Percentiles rank a stretch among this genome's conserved stretches.
phyloP scores from a whole-genome alignment of 176 grass and related monocot genomes.

The Rhynchospora tenuis region DNA sequence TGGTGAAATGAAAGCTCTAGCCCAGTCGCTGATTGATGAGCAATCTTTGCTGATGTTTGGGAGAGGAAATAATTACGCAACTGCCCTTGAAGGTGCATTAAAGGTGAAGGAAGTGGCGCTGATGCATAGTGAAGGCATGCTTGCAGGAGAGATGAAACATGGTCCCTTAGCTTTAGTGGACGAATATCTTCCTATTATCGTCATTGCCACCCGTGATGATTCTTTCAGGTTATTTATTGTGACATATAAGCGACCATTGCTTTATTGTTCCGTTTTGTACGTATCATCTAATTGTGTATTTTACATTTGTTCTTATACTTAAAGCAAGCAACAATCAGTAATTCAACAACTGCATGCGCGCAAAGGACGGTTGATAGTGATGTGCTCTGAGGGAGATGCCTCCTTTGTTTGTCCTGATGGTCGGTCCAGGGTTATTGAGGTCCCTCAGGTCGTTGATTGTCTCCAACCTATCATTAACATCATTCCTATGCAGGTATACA shows the following conservation, averaged over 20 bases:
- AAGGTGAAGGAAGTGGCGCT: conserved; percentile 93
- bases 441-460: conserved; percentile 65
- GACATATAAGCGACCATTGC: neutral
- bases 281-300: neutral
- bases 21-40: conserved; percentile 54
- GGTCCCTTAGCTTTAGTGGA: conserved; percentile 89
- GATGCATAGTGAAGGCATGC: conserved; percentile 91
- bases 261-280: neutral
- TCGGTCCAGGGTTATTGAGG: conserved; percentile 67
- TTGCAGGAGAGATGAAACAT: conserved; percentile 98
- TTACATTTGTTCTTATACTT: conserved; percentile 11
- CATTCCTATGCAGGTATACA: conserved; percentile 74
- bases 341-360: conserved; percentile 93
- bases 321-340: conserved; percentile 80
- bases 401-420: conserved; percentile 41
- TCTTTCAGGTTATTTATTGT: conserved; percentile 55
- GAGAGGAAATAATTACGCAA: conserved; percentile 88
- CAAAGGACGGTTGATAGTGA: conserved; percentile 69
- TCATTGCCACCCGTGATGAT: conserved; percentile 67
- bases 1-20: conserved; percentile 83
- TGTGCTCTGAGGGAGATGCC: conserved; percentile 68
- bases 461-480: conserved; percentile 86
- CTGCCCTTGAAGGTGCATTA: conserved; percentile 83
- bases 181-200: conserved; percentile 84
- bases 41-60: conserved; percentile 85